Conservation (phyloP, 176 grass and related monocot genomes). For the Rhynchospora pubera region DNA sequence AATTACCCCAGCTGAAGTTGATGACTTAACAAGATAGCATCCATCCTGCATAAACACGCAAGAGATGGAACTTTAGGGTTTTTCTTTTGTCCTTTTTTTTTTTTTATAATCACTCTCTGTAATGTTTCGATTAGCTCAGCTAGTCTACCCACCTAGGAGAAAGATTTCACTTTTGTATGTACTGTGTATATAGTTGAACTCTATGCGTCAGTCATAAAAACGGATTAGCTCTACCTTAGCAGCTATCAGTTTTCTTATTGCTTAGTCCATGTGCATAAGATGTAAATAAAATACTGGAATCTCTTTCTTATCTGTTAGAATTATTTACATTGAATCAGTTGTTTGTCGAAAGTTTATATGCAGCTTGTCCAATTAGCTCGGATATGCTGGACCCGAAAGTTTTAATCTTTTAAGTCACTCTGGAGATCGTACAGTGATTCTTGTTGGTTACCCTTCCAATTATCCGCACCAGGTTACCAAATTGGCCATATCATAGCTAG, state of each 20-base stretch:
- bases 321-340: background rate
- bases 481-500: too few species aligned
- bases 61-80: background rate
- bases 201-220: background rate
- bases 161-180: background rate
- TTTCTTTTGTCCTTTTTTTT: background rate
- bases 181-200: background rate
- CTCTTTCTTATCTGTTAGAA: background rate
- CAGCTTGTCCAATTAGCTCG: background rate
- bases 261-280: background rate
- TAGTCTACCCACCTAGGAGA: background rate
- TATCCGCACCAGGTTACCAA: too few species aligned
- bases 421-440: background rate
- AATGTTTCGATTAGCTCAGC: background rate
- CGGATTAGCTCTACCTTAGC: background rate
- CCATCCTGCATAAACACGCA: slow-evolving; percentile 13
- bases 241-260: background rate
- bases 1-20: background rate
- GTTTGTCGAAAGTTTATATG: background rate
- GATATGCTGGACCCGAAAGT: background rate
- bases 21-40: background rate
- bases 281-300: background rate
- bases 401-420: background rate
- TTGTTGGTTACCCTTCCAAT: too few species aligned
- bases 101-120: background rate